Base-by-base conservation (phyloP, 176 grass and related monocot species). In the Avena sativa region DNA sequence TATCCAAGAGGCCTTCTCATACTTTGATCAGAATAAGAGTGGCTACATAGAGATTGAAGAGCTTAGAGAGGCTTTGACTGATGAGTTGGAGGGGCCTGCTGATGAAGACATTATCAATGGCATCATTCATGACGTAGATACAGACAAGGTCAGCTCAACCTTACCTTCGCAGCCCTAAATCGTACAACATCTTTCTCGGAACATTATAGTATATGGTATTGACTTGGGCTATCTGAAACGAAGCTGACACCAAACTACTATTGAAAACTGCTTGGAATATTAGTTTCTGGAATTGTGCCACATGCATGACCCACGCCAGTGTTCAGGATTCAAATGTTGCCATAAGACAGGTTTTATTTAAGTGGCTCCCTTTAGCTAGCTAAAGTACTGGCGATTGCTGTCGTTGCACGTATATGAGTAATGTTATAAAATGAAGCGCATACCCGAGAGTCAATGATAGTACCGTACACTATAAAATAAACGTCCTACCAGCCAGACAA, bases 31-130 rank as follows among this genome's bases (percentile, higher is more conserved):
- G 80, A 91, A 97, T 25, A 92, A 80, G 77, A 97, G 92, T 21
- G 90, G 95, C 15, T 97, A 92, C 82, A 97, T 97, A 89, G 95
- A 97, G 79, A 94, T 97, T 46, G 95, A 94, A 88, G 95, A 97
- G 74, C 95, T 97, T 49, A 89, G 86, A 71, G 90, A 89, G 12
- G 87, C 88, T 6, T 78, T 97, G 87, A 76, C 81, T 48, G 90
- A 94, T 76, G 95, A 97, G 63, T 64, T 97, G 38, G 95, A 93
- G 17, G 83, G 79, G 19, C 88, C 87, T 74, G 81, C 85, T 68
- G 84, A 69, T 86, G 95, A 97, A 73, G 95, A 97, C 28, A 83
- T 97, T 80, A 83, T 97, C 36, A 88, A 84, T 84, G 62, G 92
- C 83, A 97, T 97, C 86, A 87, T 97, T 43, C 74, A 75, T 20